Percentiles rank a stretch among this genome's conserved stretches.
These are phyloP conservation scores for Salvia hispanica DNA, from an alignment of 257 asterid genomes.

Conservation along the genomic window DNA sequence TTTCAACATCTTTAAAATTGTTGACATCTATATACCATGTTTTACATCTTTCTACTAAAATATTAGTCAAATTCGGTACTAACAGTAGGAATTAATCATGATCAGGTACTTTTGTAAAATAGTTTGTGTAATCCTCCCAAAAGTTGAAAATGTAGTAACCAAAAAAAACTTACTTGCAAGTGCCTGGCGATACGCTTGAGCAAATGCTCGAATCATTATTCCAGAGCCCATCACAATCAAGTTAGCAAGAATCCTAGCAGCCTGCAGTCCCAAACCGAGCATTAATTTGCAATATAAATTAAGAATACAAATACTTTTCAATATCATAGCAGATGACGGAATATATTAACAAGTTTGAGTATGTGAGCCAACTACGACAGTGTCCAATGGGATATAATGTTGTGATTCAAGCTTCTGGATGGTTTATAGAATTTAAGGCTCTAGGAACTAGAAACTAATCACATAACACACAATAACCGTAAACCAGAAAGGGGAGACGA, in stretches of 20 bases:
- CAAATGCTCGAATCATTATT: slow-evolving; percentile 59
- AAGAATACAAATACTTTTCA: background rate
- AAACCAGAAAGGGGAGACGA: slow-evolving; percentile 7
- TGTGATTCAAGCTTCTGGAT: background rate
- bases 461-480: background rate
- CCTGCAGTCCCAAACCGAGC: slow-evolving; percentile 41
- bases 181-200: slow-evolving; percentile 80
- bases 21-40: background rate
- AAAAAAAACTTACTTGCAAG: slow-evolving; percentile 57
- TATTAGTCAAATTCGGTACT: background rate
- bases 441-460: background rate
- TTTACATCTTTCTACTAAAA: background rate
- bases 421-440: background rate
- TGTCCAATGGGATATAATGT: background rate
- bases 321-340: background rate
- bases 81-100: slow-evolving; percentile 1
- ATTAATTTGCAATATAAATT: slow-evolving; percentile 1
- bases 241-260: slow-evolving; percentile 63
- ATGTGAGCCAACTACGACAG: background rate
- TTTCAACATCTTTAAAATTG: background rate
- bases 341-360: background rate
- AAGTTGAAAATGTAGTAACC: slow-evolving; percentile 1
- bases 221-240: slow-evolving; percentile 67
- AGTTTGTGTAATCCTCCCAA: background rate
- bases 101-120: background rate